A percentile compares a stretch with the other conserved stretches of the same genome.
phyloP scores from a whole-genome alignment of 257 asterid species.

The Misopates orontium region DNA sequence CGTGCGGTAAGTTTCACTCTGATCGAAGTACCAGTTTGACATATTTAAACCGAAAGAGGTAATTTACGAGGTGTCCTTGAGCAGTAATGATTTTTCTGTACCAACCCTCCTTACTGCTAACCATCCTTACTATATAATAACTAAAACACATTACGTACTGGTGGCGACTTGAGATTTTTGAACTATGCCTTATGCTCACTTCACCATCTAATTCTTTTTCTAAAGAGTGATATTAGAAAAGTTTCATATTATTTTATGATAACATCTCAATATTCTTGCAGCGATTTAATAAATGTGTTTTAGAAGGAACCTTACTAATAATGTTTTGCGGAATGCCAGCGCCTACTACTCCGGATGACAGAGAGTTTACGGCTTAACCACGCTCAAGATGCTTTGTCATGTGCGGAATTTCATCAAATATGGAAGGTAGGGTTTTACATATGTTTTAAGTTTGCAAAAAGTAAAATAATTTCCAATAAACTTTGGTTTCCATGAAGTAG shows the following conservation, averaged over 20 bases:
- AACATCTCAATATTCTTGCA: slow-evolving; percentile 9
- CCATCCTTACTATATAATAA: neutral
- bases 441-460: slow-evolving; percentile 14
- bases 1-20: slow-evolving; percentile 64
- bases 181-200: slow-evolving; percentile 17
- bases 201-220: neutral
- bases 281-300: slow-evolving; percentile 23
- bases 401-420: slow-evolving; percentile 46
- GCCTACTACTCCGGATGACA: slow-evolving; percentile 61
- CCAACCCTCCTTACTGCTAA: neutral
- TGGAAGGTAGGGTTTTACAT: slow-evolving; percentile 58
- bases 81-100: neutral
- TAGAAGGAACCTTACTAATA: slow-evolving; percentile 10
- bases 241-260: slow-evolving; percentile 4
- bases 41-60: slow-evolving; percentile 10
- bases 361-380: slow-evolving; percentile 36
- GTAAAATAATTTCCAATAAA: slow-evolving; percentile 1
- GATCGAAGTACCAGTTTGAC: slow-evolving; percentile 16
- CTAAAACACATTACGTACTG: too few species aligned
- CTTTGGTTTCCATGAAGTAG: neutral
- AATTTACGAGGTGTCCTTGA: slow-evolving; percentile 4
- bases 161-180: neutral
- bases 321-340: slow-evolving; percentile 42
- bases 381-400: slow-evolving; percentile 37
- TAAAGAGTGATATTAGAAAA: slow-evolving; percentile 1